Evolutionary conservation across 345 rosid genomes (phyloP), one percentile per base, ranked within the genome.

Genomic region (Populus tremula): DNA sequence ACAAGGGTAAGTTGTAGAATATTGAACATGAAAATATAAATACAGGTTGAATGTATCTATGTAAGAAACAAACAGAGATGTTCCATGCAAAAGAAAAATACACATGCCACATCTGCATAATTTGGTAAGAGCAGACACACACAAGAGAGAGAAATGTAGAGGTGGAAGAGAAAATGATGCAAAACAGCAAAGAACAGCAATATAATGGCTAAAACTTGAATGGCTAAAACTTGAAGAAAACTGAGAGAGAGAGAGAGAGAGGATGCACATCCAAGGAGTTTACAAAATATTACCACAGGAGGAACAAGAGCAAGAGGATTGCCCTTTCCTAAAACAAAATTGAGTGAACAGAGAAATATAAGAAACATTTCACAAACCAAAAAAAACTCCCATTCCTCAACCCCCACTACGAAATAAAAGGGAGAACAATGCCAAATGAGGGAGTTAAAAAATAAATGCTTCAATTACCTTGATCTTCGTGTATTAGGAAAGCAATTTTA

Each of bases 1-100:
- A 10, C 39, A 66, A 79, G 79, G 35, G 75, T 87, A 77, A 87
- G 81, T 49, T 18, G 1, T 25, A 71, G 71, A 65, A 74, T 63
- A 54, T 18, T 18, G 17, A 43, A 25, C 33, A 69, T 41, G 38
- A 76, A 68, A 14, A 61, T 41, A 31, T 41, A 18, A 36, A 49
- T 31, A 43, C 69, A 74, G 66, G 38, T 73, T 65, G 65, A 70
- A 71, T 8, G 38, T 11, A n/a, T 14, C 25, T 17, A 14, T 23
- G 29, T 23, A 70, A 23, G 25, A 78, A 73, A 73, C 54, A 65
- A 17, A 9, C 36, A 29, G 23, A 31, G 2, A 65, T 14, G 69
- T 65, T 18, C 41, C 18, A 16, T 65, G 12, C 18, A 31, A 6
- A 29, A 17, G 29, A 59, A 59, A 59, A 59, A n/a, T 3, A 23